Evolutionary conservation across 371 early-diverging fungal species (phyloP), one percentile per base, ranked within the genome.

Genomic region (Mucor mucedo): DNA sequence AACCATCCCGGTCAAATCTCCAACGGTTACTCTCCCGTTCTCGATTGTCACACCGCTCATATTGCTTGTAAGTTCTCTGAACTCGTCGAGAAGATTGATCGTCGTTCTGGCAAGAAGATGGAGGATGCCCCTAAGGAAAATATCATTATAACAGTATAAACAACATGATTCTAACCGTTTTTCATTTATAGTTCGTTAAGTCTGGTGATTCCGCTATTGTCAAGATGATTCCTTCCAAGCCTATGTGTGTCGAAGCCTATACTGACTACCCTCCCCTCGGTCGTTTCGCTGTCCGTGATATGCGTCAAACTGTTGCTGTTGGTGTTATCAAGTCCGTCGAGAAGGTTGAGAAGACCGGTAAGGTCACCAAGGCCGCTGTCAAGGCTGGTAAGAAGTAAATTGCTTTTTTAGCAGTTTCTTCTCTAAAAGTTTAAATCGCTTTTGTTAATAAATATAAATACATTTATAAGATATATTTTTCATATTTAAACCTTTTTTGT

Each of bases 261-360:
- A 78, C 87, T 68, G 92, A 94, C 73, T 95, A 92, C 84, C 94
- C 96, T 62, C 93, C 94, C 70, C 91, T 96, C 56, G 97, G 97
- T 75, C 94, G 97, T 84, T 96, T 96, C 86, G 96, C 95, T 75
- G 93, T 96, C 84, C 94, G 97, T 90, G 96, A 96, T 77, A 93
- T 94, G 95, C 87, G 97, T 84, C 92, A 93, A 79, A 93, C 93
- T 73, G 91, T 93, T 62, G 93, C 93, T 68, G 91, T 92, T 80
- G 97, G 97, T 86, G 94, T 95, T 84, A 92, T 96, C 88, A 96
- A 95, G 92, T 53, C 87, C 65, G 95, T 94, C 59, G 91, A 90
- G 79, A 94, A 94, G 92, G 76, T 78, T 54, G 82, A 82, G 58
- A 84, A 83, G 79, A 62, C 77, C 41, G 71, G 71, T 67, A 85